Evolutionary conservation across 768 basidiomycete genomes (phyloP), one percentile per base, ranked within the genome.

Genomic region (Atractiella rhizophila): DNA sequence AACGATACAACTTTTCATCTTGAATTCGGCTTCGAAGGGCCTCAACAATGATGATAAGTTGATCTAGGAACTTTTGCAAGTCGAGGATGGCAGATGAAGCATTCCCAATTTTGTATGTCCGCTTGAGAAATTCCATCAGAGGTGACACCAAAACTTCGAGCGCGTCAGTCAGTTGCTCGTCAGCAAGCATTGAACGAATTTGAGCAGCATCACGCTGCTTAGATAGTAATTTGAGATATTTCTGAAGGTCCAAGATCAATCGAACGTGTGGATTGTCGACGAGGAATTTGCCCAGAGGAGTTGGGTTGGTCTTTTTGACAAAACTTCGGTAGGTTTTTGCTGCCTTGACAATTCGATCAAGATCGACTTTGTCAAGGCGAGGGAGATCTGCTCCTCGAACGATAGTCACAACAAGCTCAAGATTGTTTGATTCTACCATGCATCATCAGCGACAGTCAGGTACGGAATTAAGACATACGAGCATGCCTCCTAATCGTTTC

Each of bases 41-140:
- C 36, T 47, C 48, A 32, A 49, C 40, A 33, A 49, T 42, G 39
- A 49, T 43, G 42, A 49, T 38, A 27, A 49, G 45, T 34, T 43
- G 44, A 16, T 41, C 39, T 20, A 49, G 13, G 36, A 46, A 43
- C 7, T 24, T 44, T 21, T 49, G 38, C 6, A 44, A 26, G 18
- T 48, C 47, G 43, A 48, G 43, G 11, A 48, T 43, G 1, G 40
- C 38, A 12, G 45, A 36, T 11, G 45, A 28, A 5, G 36, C 42
- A 19, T 43, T 43, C 5, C 48, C 48, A 25, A 40, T 26, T 15
- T 39, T 34, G 28, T 49, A 46, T 0, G 39, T 38, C 11, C 48
- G 42, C 23, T 37, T 35, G 1, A 49, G 20, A 18, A 46, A 31
- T 6, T 20, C 24, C 19, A 49, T 30, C 30, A 49, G 35, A 13